These are phyloP conservation scores for Schoenoplectus triqueter DNA, from an alignment of 202 grass and related monocot genomes.

Conservation along the genomic window DNA sequence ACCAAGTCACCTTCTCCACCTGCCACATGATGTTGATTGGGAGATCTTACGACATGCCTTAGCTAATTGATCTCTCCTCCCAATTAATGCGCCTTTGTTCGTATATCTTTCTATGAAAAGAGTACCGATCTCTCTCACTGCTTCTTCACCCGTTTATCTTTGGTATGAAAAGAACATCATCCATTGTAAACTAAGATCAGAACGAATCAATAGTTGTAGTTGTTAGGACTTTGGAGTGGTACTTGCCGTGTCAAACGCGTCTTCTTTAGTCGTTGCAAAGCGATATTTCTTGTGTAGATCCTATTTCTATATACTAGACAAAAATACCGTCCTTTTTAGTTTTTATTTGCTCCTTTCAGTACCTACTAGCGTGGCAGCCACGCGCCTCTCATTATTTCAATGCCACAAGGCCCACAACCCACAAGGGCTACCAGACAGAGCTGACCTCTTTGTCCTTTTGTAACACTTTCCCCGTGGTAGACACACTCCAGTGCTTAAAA, in stretches of 20 bases:
- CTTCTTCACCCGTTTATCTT: background rate
- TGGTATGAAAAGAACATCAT: background rate
- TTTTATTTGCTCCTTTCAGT: background rate
- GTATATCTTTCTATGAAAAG: background rate
- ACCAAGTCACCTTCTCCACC: background rate
- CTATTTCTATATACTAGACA: too few species aligned
- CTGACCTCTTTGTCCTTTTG: background rate
- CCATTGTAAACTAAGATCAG: background rate
- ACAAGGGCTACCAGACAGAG: conserved; percentile 18
- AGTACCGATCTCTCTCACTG: background rate
- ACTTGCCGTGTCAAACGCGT: conserved; percentile 28
- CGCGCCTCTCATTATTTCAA: background rate
- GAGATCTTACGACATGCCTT: background rate
- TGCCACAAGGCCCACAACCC: conserved; percentile 34
- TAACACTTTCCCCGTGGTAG: conserved; percentile 19
- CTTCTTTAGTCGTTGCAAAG: conserved; percentile 3
- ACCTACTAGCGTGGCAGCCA: background rate
- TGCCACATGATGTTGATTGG: background rate
- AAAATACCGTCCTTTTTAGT: background rate
- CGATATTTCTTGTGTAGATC: background rate
- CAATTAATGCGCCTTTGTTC: background rate
- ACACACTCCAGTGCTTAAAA: conserved; percentile 43
- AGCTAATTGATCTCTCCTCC: background rate
- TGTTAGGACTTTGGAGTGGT: background rate
- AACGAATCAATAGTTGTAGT: background rate